These are phyloP conservation scores for Kickxella alabastrina DNA, from an alignment of 192 early-diverging fungal species.

Conservation along the genomic window DNA sequence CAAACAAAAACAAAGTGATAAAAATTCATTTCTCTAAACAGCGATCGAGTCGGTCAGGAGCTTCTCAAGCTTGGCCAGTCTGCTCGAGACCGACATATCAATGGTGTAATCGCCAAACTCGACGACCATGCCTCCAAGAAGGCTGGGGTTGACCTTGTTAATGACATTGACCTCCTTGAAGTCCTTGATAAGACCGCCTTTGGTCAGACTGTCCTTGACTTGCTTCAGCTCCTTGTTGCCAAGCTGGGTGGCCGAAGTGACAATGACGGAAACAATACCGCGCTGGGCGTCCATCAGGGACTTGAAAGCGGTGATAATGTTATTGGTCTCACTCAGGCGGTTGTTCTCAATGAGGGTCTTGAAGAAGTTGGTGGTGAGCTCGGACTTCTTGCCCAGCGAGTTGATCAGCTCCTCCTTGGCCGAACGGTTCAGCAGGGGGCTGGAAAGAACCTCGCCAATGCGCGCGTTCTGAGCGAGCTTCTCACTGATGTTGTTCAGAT, in stretches of 20 bases:
- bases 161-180: constrained; percentile 79
- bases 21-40: constrained; percentile 8
- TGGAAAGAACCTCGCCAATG: constrained; percentile 72
- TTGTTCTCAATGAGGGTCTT: constrained; percentile 90
- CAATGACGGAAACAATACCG: constrained; percentile 79
- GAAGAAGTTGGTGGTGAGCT: constrained; percentile 91
- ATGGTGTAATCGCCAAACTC: constrained; percentile 98
- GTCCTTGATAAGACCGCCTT: constrained; percentile 73
- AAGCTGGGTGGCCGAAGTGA: constrained; percentile 82
- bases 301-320: constrained; percentile 76
- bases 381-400: constrained; percentile 64
- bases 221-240: constrained; percentile 65
- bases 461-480: constrained; percentile 69
- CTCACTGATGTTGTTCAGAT: constrained; percentile 66
- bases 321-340: constrained; percentile 77
- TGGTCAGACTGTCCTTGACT: constrained; percentile 75
- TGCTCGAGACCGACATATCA: constrained; percentile 93
- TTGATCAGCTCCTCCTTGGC: constrained; percentile 72
- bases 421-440: constrained; percentile 78
- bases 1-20: constrained; percentile 1
- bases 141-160: constrained; percentile 76
- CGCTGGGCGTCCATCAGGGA: constrained; percentile 86
- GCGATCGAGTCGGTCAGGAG: constrained; percentile 65
- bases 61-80: constrained; percentile 94
- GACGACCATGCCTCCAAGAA: constrained; percentile 94